Evolutionary conservation across 441 rosid genomes (phyloP).

Genomic region (Erodium texanum): DNA sequence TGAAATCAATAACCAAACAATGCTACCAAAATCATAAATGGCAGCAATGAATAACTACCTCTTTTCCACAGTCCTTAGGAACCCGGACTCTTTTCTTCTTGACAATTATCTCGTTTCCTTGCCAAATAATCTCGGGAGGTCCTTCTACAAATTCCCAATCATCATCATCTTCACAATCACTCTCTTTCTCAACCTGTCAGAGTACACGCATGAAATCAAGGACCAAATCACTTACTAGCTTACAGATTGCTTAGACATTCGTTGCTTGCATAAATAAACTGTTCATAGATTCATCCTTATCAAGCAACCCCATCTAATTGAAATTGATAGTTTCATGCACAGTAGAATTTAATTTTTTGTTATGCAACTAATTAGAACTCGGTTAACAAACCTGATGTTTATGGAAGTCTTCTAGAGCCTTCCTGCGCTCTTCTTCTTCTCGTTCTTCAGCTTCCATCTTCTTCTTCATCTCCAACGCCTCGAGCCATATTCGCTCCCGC

Average conservation of each 20-base stretch:
- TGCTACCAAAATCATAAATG: neutral
- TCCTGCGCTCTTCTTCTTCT: constrained; percentile 39
- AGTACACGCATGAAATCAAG: neutral
- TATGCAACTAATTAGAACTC: neutral
- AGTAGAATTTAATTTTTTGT: neutral
- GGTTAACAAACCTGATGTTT: constrained; percentile 34
- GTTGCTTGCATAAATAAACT: neutral
- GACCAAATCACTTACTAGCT: neutral
- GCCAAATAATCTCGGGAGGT: constrained; percentile 82
- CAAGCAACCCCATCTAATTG: neutral
- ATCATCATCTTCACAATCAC: constrained; percentile 32
- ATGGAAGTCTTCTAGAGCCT: constrained; percentile 29
- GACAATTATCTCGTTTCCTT: constrained; percentile 79
- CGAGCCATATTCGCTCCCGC: constrained; percentile 63
- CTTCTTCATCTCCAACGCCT: constrained; percentile 56
- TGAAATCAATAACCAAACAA: neutral
- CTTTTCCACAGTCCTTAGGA: constrained; percentile 33
- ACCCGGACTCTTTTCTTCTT: constrained; percentile 70
- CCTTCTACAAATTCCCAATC: constrained; percentile 84
- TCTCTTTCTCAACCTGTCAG: constrained; percentile 39
- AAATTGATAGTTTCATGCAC: neutral
- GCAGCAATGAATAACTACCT: constrained; percentile 32
- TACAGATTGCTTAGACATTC: neutral
- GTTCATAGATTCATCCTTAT: neutral
- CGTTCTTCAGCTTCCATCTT: constrained; percentile 38